Base-by-base conservation (phyloP, 768 basidiomycete species). In the Amanita pallidorosea region DNA sequence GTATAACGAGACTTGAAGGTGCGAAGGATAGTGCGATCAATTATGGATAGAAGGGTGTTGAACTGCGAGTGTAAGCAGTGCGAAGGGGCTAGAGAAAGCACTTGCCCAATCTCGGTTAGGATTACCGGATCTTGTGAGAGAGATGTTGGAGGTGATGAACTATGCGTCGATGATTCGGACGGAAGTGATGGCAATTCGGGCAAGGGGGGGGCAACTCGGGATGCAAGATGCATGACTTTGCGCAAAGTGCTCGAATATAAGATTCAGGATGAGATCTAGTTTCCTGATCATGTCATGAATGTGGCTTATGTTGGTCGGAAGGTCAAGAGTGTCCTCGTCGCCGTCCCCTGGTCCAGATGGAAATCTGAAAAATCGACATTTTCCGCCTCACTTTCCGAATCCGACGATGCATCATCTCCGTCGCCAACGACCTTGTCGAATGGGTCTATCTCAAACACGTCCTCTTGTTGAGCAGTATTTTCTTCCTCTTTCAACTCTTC, bases 1-100 rank as follows among this genome's bases (percentile, higher is more conserved):
- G 92, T 93, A 65, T 98, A 96, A 35, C 94, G 88, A 0, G 93
- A 96, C 60, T 94, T 93, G 71, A 96, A 96, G 2, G 96, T 98
- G 35, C 84, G 87, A 45, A 99, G 78, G 62, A 99, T 92, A 34
- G 84, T 84, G 36, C 90, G 81, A 63, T 96, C 91, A 60, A 99
- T 98, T 55, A 97, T 91, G 55, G 85, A 81, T 46, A 99, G 80
- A 17, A 99, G 83, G 25, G 85, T 78, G 57, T 88, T 77, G 64
- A 98, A 98, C 57, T 89, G 88, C 1, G 77, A 63, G 5, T 74
- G 74, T 22, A 72, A 76, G 29, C 12, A 23, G 23, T 51, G 35
- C n/a, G 43, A 23, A 15, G 50, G 50, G 33, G 34, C 41, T 27
- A 51, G 29, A 34, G 29, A 27, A 23, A 23, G 9, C 13, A 20